Evolutionary conservation across 106 monocot genomes (phyloP).

Genomic region (Chionographis japonica): DNA sequence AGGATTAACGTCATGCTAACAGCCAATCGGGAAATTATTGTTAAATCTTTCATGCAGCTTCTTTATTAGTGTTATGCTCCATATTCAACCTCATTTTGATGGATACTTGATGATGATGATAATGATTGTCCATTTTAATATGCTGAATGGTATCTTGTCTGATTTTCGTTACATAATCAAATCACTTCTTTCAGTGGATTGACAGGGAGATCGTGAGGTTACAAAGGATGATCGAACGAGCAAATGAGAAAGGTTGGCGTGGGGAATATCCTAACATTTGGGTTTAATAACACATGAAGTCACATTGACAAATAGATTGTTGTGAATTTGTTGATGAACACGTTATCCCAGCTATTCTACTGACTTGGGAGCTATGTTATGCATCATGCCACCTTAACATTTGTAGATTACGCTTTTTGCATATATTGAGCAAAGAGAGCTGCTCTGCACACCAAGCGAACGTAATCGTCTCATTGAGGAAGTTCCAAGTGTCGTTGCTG

Average conservation of each 20-base stretch:
- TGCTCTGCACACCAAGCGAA: constrained; percentile 52
- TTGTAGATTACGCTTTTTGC: constrained; percentile 42
- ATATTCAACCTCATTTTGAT: no score
- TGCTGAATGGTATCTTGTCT: no score
- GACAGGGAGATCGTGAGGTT: constrained; percentile 45
- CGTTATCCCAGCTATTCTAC: background rate
- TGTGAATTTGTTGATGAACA: background rate
- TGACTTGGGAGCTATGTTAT: background rate
- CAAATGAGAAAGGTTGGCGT: constrained; percentile 82
- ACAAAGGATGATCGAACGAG: constrained; percentile 47
- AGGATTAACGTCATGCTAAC: no score
- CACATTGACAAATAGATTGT: background rate
- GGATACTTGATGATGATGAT: no score
- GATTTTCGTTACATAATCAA: background rate
- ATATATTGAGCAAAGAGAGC: constrained; percentile 47
- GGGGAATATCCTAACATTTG: constrained; percentile 68
- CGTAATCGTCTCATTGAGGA: constrained; percentile 45
- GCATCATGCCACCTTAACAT: constrained; percentile 46
- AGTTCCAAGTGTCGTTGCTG: constrained; percentile 53
- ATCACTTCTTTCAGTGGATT: constrained; percentile 48
- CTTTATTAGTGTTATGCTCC: no score
- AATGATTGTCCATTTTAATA: no score
- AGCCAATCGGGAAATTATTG: no score
- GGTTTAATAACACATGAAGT: background rate
- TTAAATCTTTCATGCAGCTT: no score